phyloP scores from a whole-genome alignment of 371 early-diverging fungal species.

The Cokeromyces recurvatus region DNA sequence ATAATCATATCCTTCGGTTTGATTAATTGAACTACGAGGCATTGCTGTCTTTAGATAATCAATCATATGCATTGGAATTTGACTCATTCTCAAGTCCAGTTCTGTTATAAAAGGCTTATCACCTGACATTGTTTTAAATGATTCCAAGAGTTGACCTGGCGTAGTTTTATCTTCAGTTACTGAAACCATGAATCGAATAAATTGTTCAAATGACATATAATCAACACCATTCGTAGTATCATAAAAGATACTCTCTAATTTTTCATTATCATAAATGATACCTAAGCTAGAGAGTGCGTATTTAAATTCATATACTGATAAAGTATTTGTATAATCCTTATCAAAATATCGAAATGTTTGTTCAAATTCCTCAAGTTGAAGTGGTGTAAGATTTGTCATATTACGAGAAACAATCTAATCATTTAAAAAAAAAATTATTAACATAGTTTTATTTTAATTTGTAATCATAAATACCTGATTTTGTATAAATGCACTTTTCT shows the following conservation, averaged over 20 bases:
- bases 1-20: conserved; percentile 69
- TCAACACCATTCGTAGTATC: conserved; percentile 58
- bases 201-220: conserved; percentile 81
- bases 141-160: conserved; percentile 79
- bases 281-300: conserved; percentile 87
- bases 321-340: conserved; percentile 68
- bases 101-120: conserved; percentile 82
- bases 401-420: conserved; percentile 77
- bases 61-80: conserved; percentile 64
- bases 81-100: conserved; percentile 63
- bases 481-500: conserved; percentile 87
- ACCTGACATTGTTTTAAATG: conserved; percentile 82
- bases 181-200: conserved; percentile 80
- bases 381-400: conserved; percentile 89
- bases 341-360: conserved; percentile 89
- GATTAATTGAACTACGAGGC: conserved; percentile 47
- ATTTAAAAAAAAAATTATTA: background rate
- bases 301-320: conserved; percentile 77
- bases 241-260: conserved; percentile 64
- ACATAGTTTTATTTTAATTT: conserved; percentile 4
- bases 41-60: conserved; percentile 69
- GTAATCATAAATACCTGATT: no score
- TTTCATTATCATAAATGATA: conserved; percentile 70
- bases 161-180: conserved; percentile 90
- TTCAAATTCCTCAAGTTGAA: conserved; percentile 91